phyloP scores from a whole-genome alignment of 371 early-diverging fungal species.

The Syncephalis plumigaleata region DNA sequence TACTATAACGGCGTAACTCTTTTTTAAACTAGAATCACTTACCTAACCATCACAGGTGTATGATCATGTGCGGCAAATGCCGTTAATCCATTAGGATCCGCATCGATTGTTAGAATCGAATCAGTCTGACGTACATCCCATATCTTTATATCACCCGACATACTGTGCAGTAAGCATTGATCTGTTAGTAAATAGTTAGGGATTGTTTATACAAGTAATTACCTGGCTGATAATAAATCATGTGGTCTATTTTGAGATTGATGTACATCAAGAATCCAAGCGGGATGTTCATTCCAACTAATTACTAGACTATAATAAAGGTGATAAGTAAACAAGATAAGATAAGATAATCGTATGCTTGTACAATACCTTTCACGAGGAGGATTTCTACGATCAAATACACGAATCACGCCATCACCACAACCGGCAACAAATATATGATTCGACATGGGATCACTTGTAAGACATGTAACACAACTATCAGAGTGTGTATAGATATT shows the following conservation, averaged over 20 bases:
- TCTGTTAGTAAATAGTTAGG: not conserved
- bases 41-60: conserved; percentile 39
- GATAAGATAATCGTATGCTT: conserved; percentile 1
- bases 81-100: conserved; percentile 29
- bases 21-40: too few relatives aligned
- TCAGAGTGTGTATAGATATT: conserved; percentile 51
- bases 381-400: conserved; percentile 52
- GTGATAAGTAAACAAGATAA: not conserved
- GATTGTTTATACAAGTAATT: not conserved
- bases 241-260: conserved; percentile 38
- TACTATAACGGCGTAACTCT: too few relatives aligned
- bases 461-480: conserved; percentile 46
- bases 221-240: conserved; percentile 36
- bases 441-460: conserved; percentile 44
- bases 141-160: conserved; percentile 56
- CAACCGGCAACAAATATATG: conserved; percentile 59
- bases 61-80: conserved; percentile 42
- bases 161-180: conserved; percentile 12
- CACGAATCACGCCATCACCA: conserved; percentile 62
- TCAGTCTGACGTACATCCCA: conserved; percentile 60
- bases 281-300: conserved; percentile 43
- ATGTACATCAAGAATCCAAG: conserved; percentile 39
- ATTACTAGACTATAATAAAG: conserved; percentile 25
- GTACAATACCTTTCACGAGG: conserved; percentile 25
- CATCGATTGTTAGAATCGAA: conserved; percentile 25